Evolutionary conservation across 164 flowering plant species (phyloP).

Genomic region (Magnolia changhungtana): DNA sequence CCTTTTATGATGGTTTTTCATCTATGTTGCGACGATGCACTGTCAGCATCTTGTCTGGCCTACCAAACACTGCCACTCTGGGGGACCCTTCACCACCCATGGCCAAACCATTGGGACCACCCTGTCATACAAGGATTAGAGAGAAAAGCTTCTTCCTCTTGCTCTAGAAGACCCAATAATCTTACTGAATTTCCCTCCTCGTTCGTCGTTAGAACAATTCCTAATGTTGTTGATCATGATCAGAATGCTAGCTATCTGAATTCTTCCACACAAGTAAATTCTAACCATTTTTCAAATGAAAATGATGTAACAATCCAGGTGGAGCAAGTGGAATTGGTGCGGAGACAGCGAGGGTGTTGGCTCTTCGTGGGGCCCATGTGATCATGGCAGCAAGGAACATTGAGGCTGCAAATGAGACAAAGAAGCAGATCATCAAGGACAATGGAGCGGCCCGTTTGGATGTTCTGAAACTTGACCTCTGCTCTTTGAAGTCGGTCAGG

Average conservation of each 20-base stretch:
- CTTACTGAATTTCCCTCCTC: no score
- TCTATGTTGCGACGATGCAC: no score
- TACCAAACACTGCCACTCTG: no score
- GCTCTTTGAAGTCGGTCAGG: conserved; percentile 64
- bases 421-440: conserved; percentile 48
- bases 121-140: no score
- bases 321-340: conserved; percentile 95
- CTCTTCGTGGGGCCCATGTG: conserved; percentile 73
- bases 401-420: conserved; percentile 74
- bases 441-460: conserved; percentile 48
- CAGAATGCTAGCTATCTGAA: neutral
- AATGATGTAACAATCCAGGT: conserved; percentile 37
- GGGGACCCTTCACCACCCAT: no score
- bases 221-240: neutral
- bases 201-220: neutral
- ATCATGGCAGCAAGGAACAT: conserved; percentile 80
- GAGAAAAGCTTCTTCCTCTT: no score
- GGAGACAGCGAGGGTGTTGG: conserved; percentile 87
- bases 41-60: no score
- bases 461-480: conserved; percentile 70
- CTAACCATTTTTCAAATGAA: neutral
- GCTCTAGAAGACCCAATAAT: no score
- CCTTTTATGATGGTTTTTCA: no score
- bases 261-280: neutral
- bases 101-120: no score